Evolutionary conservation across 768 basidiomycete genomes (phyloP).

Genomic region (Tylopilus felleus): DNA sequence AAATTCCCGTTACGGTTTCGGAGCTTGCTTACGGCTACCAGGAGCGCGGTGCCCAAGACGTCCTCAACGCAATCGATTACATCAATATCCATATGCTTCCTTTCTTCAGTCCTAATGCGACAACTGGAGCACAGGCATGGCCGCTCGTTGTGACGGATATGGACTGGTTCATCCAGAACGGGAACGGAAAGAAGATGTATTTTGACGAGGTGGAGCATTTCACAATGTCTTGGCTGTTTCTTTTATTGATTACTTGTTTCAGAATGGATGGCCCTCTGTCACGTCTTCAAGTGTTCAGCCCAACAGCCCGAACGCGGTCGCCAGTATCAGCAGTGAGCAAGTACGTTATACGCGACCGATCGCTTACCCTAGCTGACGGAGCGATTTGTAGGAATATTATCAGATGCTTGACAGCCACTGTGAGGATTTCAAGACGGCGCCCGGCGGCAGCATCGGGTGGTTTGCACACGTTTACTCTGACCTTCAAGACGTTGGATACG

Average conservation of each 20-base stretch:
- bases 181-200: conserved; percentile 70
- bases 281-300: conserved; percentile 60
- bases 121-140: conserved; percentile 56
- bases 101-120: conserved; percentile 46
- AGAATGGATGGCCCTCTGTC: conserved; percentile 79
- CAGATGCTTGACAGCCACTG: conserved; percentile 63
- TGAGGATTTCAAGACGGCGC: conserved; percentile 52
- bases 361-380: background rate
- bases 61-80: conserved; percentile 57
- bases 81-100: conserved; percentile 72
- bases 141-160: conserved; percentile 56
- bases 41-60: conserved; percentile 44
- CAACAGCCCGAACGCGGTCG: conserved; percentile 59
- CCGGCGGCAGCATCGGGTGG: conserved; percentile 71
- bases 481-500: conserved; percentile 62
- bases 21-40: conserved; percentile 64
- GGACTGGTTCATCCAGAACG: conserved; percentile 63
- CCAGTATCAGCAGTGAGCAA: conserved; percentile 57
- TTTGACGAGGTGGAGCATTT: conserved; percentile 53
- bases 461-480: conserved; percentile 81
- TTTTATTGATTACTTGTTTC: background rate
- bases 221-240: background rate
- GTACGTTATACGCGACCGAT: conserved; percentile 33
- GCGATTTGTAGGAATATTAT: conserved; percentile 47
- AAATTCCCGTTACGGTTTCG: conserved; percentile 66